Evolutionary conservation across 352 stramenopile genomes (phyloP).

Genomic region (Pythium plurisporium): DNA sequence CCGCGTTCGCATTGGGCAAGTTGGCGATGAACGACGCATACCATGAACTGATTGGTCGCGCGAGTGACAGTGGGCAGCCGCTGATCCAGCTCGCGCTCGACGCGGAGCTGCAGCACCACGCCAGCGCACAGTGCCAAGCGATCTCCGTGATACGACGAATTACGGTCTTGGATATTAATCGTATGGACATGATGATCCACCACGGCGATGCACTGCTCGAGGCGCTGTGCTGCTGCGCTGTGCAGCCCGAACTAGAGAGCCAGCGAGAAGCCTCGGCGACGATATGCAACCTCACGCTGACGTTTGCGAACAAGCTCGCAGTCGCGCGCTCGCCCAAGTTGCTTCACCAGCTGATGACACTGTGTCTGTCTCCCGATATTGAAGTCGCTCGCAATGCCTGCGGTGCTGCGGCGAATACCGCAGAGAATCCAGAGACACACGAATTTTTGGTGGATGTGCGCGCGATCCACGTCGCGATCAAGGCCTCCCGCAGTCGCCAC

Average conservation of each 20-base stretch:
- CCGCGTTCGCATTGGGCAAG: constrained; percentile 92
- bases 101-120: constrained; percentile 30
- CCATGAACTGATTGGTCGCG: constrained; percentile 53
- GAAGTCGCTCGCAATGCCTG: constrained; percentile 91
- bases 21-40: constrained; percentile 80
- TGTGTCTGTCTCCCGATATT: constrained; percentile 82
- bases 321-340: constrained; percentile 48
- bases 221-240: constrained; percentile 40
- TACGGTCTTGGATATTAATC: constrained; percentile 73
- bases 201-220: constrained; percentile 54
- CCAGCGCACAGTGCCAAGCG: constrained; percentile 84
- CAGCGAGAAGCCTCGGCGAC: constrained; percentile 87
- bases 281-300: constrained; percentile 83
- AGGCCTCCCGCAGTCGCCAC: constrained; percentile 87
- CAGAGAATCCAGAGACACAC: constrained; percentile 84
- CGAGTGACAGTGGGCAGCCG: constrained; percentile 42
- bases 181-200: constrained; percentile 69
- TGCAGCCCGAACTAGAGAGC: constrained; percentile 70
- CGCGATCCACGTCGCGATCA: constrained; percentile 84
- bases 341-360: constrained; percentile 57
- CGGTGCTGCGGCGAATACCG: constrained; percentile 89
- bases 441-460: constrained; percentile 80
- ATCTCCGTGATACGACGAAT: constrained; percentile 89
- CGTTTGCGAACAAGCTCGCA: constrained; percentile 70
- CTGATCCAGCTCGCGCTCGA: constrained; percentile 60